Percentiles rank a stretch among this genome's conserved stretches.
Evolutionary conservation across 345 rosid species (phyloP).

Genomic region (Litchi chinensis): DNA sequence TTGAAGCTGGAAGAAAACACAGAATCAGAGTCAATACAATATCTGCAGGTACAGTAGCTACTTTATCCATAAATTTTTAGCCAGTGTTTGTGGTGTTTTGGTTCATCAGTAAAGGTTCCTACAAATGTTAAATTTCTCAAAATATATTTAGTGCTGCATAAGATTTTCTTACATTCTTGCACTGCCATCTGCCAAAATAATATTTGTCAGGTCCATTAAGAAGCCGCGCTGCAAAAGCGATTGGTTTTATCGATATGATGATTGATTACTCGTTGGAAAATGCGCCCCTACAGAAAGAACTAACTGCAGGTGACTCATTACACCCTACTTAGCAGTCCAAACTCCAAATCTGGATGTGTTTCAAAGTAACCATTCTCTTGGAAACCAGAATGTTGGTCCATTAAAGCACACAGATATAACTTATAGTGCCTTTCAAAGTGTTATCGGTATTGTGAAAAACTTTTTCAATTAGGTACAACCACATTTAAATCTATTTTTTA

Average conservation of each 20-base stretch:
- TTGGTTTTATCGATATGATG: constrained; percentile 75
- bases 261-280: constrained; percentile 76
- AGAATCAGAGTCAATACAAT: constrained; percentile 70
- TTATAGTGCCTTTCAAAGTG: not conserved
- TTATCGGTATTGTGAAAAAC: not conserved
- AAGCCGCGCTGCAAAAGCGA: constrained; percentile 79
- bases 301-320: constrained; percentile 65
- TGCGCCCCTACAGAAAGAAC: constrained; percentile 85
- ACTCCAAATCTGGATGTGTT: too few relatives aligned
- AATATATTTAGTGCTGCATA: not conserved
- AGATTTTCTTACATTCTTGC: not conserved
- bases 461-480: not conserved
- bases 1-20: constrained; percentile 75
- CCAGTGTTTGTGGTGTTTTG: not conserved
- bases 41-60: constrained; percentile 54
- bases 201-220: constrained; percentile 60
- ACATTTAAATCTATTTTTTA: too few relatives aligned
- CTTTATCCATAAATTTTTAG: not conserved
- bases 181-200: not conserved
- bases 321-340: too few relatives aligned
- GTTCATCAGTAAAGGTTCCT: not conserved
- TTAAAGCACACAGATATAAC: not conserved
- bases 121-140: too few relatives aligned
- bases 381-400: constrained; percentile 20
- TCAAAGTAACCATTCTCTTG: not conserved